A percentile compares a stretch with the other conserved stretches of the same genome.
These are phyloP conservation scores for Fulvia fulva DNA, from an alignment of 2,329 filamentous ascomycete species.

Conservation along the genomic window DNA sequence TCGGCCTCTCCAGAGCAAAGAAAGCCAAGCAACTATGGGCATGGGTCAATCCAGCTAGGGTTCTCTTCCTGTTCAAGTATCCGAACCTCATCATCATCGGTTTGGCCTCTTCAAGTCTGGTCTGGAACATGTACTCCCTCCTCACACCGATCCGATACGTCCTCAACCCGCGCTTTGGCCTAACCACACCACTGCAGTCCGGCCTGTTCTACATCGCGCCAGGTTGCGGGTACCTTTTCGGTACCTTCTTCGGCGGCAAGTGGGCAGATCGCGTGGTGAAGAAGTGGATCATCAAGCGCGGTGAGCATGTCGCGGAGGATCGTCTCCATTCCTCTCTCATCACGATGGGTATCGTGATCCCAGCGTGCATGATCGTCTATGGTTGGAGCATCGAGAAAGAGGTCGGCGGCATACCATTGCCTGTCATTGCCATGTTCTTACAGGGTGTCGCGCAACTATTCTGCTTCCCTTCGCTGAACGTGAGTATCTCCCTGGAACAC, in stretches of 20 bases:
- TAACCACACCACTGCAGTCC: slow-evolving; percentile 62
- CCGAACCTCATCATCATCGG: slow-evolving; percentile 63
- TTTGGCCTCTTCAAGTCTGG: slow-evolving; percentile 58
- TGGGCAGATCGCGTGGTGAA: slow-evolving; percentile 66
- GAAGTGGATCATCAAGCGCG: slow-evolving; percentile 59
- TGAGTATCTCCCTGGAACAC: background rate
- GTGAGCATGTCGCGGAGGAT: slow-evolving; percentile 64
- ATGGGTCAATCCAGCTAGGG: slow-evolving; percentile 64
- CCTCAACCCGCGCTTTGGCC: slow-evolving; percentile 68
- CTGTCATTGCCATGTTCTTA: slow-evolving; percentile 69
- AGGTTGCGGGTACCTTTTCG: slow-evolving; percentile 64
- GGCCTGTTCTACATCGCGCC: slow-evolving; percentile 73
- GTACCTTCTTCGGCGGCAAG: slow-evolving; percentile 67
- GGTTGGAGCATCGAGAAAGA: slow-evolving; percentile 60
- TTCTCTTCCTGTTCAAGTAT: slow-evolving; percentile 62
- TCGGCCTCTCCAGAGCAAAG: slow-evolving; percentile 45
- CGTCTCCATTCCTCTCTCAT: slow-evolving; percentile 57
- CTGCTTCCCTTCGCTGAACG: slow-evolving; percentile 68
- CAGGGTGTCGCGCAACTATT: slow-evolving; percentile 72
- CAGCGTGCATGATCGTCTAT: slow-evolving; percentile 62
- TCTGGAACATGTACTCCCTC: slow-evolving; percentile 69
- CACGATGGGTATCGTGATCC: slow-evolving; percentile 56
- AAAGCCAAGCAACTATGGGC: slow-evolving; percentile 52
- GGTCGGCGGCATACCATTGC: slow-evolving; percentile 56
- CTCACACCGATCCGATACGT: slow-evolving; percentile 58